Percentiles rank a stretch among this genome's conserved stretches.
These are phyloP conservation scores for Quercus tomentella DNA, from an alignment of 331 rosid genomes.

Conservation along the genomic window DNA sequence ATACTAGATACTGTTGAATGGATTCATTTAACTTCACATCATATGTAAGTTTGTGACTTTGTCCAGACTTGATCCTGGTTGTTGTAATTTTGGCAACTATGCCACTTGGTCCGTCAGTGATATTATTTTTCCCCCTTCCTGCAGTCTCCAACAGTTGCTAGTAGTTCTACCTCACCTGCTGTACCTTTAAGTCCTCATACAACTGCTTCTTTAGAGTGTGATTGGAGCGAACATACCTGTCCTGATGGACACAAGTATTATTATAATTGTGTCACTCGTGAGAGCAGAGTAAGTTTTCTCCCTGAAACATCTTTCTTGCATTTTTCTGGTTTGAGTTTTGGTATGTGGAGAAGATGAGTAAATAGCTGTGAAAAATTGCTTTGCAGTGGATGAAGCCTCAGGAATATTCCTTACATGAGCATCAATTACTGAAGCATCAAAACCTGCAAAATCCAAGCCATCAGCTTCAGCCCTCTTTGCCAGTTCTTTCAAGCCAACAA, in stretches of 20 bases:
- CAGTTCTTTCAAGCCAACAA: conserved; percentile 37
- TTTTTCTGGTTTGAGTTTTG: conserved; percentile 15
- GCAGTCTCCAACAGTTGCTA: conserved; percentile 39
- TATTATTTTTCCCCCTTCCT: conserved; percentile 12
- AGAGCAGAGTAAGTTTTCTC: conserved; percentile 70
- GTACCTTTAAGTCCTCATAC: conserved; percentile 31
- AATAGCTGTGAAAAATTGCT: conserved; percentile 24
- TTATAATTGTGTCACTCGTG: conserved; percentile 70
- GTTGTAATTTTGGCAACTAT: conserved; percentile 7
- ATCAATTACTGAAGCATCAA: conserved; percentile 39
- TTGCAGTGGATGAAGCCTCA: conserved; percentile 92
- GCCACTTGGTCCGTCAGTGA: conserved; percentile 8
- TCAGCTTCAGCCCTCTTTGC: conserved; percentile 26
- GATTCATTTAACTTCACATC: conserved; percentile 10
- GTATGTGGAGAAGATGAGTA: conserved; percentile 5
- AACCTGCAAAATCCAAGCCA: conserved; percentile 37
- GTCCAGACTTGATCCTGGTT: conserved; percentile 16
- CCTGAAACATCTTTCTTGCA: conserved; percentile 18
- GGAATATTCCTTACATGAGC: conserved; percentile 59
- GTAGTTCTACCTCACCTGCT: conserved; percentile 29
- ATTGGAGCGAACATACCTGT: conserved; percentile 90
- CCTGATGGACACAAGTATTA: conserved; percentile 84
- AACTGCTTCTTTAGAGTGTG: conserved; percentile 57
- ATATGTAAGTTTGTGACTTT: conserved; percentile 1
- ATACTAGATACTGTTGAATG: neutral